Evolutionary conservation across 805 yeast species (phyloP).

Genomic region (Candida tibetensis): DNA sequence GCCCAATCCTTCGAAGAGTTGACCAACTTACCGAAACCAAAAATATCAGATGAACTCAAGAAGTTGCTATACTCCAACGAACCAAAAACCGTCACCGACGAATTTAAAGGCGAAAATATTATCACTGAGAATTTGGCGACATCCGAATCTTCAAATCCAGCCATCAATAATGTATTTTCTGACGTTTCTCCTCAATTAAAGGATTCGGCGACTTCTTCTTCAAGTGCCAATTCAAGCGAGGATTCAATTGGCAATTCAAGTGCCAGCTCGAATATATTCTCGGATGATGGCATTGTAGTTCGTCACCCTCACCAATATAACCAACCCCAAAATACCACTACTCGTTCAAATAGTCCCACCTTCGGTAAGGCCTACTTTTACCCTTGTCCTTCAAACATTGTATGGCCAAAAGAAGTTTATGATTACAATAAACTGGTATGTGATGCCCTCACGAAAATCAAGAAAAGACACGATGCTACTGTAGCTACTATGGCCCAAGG

Average conservation of each 20-base stretch:
- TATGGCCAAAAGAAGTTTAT: constrained; percentile 73
- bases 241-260: constrained; percentile 42
- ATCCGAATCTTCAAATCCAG: constrained; percentile 32
- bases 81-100: neutral
- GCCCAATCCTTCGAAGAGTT: constrained; percentile 86
- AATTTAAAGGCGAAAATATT: neutral
- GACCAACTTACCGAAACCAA: constrained; percentile 60
- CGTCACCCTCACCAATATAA: constrained; percentile 16
- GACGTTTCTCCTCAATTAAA: neutral
- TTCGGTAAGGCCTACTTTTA: constrained; percentile 48
- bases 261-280: constrained; percentile 25
- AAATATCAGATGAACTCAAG: constrained; percentile 41
- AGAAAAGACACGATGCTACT: constrained; percentile 86
- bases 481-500: constrained; percentile 92
- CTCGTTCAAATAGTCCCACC: constrained; percentile 26
- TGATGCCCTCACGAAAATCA: constrained; percentile 65
- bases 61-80: constrained; percentile 28
- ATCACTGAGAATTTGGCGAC: constrained; percentile 25
- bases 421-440: constrained; percentile 68
- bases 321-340: constrained; percentile 11
- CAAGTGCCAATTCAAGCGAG: neutral
- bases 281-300: constrained; percentile 52
- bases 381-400: constrained; percentile 50
- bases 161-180: constrained; percentile 38
- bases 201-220: neutral